These are phyloP conservation scores for Austroboletus sp. DNA, from an alignment of 1,284 basidiomycete genomes.

Conservation along the genomic window DNA sequence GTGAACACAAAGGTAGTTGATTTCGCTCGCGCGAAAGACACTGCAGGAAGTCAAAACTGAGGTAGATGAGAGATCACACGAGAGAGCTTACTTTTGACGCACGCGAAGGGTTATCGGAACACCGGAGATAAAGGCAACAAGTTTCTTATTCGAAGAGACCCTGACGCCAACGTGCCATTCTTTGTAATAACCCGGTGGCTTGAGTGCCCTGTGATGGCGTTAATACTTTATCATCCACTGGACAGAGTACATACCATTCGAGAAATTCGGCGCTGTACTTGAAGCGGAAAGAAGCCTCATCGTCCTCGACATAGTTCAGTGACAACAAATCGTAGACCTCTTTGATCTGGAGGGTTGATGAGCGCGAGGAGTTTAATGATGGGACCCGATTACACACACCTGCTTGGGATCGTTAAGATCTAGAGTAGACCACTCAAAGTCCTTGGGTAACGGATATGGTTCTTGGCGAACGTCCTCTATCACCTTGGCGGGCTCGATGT, in stretches of 20 bases:
- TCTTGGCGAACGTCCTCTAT: constrained; percentile 79
- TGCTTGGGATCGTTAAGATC: constrained; percentile 76
- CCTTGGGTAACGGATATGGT: constrained; percentile 81
- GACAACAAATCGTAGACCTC: constrained; percentile 92
- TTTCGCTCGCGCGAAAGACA: constrained; percentile 72
- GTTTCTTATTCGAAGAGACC: constrained; percentile 81
- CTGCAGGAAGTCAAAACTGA: constrained; percentile 36
- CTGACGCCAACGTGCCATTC: constrained; percentile 97
- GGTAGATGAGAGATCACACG: not conserved
- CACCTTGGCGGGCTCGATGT: constrained; percentile 79
- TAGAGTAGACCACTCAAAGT: constrained; percentile 87
- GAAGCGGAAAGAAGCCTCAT: constrained; percentile 92
- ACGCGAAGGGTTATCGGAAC: constrained; percentile 81
- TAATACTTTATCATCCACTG: not conserved
- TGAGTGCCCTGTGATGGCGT: constrained; percentile 71
- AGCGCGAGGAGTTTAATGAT: not conserved
- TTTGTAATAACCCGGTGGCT: constrained; percentile 86
- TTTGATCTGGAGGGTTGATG: constrained; percentile 52
- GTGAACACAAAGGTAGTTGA: constrained; percentile 97
- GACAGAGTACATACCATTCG: constrained; percentile 60
- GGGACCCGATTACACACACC: constrained; percentile 33
- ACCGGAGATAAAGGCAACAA: constrained; percentile 98
- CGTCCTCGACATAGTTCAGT: constrained; percentile 94
- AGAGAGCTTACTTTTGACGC: constrained; percentile 59
- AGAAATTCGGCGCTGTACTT: constrained; percentile 94